Evolutionary conservation across 169 alveolate genomes (phyloP).

Genomic region (Cryptosporidium sp.): DNA sequence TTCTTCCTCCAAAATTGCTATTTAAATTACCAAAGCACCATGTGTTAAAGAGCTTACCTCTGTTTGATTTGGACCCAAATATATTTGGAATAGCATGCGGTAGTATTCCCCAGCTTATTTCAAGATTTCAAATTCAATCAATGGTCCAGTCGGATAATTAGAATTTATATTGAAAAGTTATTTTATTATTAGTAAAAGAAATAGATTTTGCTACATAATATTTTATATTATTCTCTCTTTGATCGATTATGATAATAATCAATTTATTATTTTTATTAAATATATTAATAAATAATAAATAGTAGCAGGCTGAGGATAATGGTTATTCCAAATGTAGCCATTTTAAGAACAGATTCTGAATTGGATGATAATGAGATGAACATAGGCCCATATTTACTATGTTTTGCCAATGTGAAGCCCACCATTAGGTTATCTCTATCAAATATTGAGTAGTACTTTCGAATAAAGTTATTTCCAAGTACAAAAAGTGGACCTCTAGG

Average conservation of each 20-base stretch:
- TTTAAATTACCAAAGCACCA: slow-evolving; percentile 78
- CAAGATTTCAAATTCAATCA: slow-evolving; percentile 80
- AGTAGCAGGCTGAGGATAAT: neutral
- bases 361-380: slow-evolving; percentile 37
- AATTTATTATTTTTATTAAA: neutral
- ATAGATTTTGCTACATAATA: neutral
- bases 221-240: neutral
- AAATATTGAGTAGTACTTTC: slow-evolving; percentile 86
- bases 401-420: slow-evolving; percentile 85
- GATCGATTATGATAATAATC: neutral
- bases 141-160: slow-evolving; percentile 76
- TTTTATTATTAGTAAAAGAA: neutral
- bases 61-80: slow-evolving; percentile 78
- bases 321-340: neutral
- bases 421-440: slow-evolving; percentile 85
- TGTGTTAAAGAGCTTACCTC: slow-evolving; percentile 79
- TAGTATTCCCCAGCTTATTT: slow-evolving; percentile 79
- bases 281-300: neutral
- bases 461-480: slow-evolving; percentile 84
- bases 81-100: slow-evolving; percentile 80
- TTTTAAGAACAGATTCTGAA: neutral
- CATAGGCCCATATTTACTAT: slow-evolving; percentile 73
- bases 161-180: neutral
- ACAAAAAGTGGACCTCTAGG: slow-evolving; percentile 87
- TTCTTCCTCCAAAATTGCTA: slow-evolving; percentile 78